These are phyloP conservation scores for Fusarium goolgardi DNA, from an alignment of 2,329 filamentous ascomycete genomes.

Conservation along the genomic window DNA sequence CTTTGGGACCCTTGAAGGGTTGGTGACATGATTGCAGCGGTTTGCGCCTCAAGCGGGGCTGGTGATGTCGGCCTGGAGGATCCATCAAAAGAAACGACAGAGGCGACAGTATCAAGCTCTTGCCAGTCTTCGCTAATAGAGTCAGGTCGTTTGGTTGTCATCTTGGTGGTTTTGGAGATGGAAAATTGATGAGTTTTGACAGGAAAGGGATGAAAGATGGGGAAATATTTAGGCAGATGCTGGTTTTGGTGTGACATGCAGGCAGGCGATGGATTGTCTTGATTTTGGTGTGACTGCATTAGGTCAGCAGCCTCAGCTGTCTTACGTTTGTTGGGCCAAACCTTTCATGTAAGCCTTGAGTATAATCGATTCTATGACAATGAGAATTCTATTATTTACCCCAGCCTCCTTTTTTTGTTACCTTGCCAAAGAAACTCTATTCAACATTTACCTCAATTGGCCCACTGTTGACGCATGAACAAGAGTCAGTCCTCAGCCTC, in stretches of 20 bases:
- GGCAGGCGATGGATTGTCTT: background rate
- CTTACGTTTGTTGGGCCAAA: too few species aligned
- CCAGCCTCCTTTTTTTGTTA: background rate
- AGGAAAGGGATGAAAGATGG: background rate
- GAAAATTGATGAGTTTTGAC: rapidly evolving
- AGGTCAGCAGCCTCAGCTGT: slow-evolving; percentile 10
- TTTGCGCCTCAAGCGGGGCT: background rate
- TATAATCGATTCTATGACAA: too few species aligned
- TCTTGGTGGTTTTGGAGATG: background rate
- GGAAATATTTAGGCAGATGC: slow-evolving; percentile 26
- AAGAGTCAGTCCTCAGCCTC: too few species aligned
- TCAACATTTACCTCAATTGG: background rate
- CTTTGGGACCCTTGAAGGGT: background rate
- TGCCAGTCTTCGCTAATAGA: slow-evolving; percentile 43
- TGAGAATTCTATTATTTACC: rapidly evolving
- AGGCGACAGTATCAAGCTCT: slow-evolving; percentile 35
- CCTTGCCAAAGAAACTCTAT: background rate
- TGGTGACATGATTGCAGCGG: background rate
- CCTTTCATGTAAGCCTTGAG: too few species aligned
- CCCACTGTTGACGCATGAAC: too few species aligned
- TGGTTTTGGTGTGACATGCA: background rate
- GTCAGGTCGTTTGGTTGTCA: slow-evolving; percentile 8
- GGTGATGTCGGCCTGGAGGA: slow-evolving; percentile 10
- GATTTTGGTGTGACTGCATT: background rate
- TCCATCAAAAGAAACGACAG: slow-evolving; percentile 34